Base-by-base conservation (phyloP, 805 yeast genomes). In the Cyberlindnera nakhonratchasimensis region DNA sequence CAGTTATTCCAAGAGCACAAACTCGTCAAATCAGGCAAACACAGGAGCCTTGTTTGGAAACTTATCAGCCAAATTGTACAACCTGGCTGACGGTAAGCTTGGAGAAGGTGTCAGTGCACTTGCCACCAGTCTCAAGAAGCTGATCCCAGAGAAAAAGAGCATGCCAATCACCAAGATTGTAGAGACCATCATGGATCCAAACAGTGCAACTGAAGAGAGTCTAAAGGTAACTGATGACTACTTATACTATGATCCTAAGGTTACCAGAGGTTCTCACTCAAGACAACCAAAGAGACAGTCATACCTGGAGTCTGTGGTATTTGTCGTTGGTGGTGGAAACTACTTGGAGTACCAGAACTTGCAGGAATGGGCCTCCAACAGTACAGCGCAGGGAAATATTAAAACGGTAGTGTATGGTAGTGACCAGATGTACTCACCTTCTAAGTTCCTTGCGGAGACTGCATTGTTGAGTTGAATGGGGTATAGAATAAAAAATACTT, bases 271-370 rank as follows among this genome's bases (percentile, higher is more conserved):
- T 4, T 83, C 95, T 6, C 90, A 84, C 54, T 80, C 96, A 3
- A 80, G 84, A 54, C 91, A 90, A 28, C 97, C 97, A 29, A 84
- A 80, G 62, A 79, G 96, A 58, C 86, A 82, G 52, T 69, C 82
- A 10, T 88, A 86, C 62, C 80, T 79, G 45, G 93, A 88, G 52
- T 79, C 95, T 2, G 68, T 87, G 37, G 96, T 93, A 17, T 93
- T 93, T 62, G 87, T 90, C 39, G 90, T 93, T 42, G 99, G 99
- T 20, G 99, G 99, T 26, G 98, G 98, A 36, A 90, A 87, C 63
- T 93, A 89, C 61, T 67, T 86, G 48, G 99, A 93, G 66, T 93
- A 91, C 61, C 95, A 90, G 46, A 91, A 91, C 58, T 74, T 93
- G 57, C 95, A 87, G 63, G 96, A 90, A 62, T 90, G 96, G 95